These are phyloP conservation scores for Neurospora sp. DNA, from an alignment of 495 filamentous ascomycete genomes.

Conservation along the genomic window DNA sequence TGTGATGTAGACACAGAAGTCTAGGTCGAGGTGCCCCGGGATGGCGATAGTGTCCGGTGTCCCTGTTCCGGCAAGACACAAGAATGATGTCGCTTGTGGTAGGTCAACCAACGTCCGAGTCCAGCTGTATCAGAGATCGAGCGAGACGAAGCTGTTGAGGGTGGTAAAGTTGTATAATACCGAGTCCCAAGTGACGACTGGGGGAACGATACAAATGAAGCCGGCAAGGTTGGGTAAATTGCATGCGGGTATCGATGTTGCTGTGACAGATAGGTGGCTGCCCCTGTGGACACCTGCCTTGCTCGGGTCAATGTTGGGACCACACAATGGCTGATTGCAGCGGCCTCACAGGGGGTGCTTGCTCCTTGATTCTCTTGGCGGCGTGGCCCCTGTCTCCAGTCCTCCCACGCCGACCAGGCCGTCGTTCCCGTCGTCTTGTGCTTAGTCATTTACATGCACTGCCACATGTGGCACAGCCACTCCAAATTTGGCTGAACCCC, in stretches of 20 bases:
- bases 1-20: not conserved
- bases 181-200: not conserved
- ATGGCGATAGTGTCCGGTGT: not conserved
- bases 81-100: not conserved
- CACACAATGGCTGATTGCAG: not conserved
- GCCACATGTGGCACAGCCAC: not conserved
- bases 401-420: not conserved
- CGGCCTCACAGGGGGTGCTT: not conserved
- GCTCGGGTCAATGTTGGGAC: not conserved
- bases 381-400: not conserved
- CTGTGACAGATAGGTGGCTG: not conserved
- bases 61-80: not conserved
- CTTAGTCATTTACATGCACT: not conserved
- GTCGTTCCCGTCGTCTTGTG: not conserved
- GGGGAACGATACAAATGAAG: not conserved
- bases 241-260: not conserved
- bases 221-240: not conserved
- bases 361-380: not conserved
- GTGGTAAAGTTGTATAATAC: not conserved
- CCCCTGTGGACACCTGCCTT: not conserved
- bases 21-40: not conserved
- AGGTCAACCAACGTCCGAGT: not conserved
- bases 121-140: not conserved
- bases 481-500: not conserved
- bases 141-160: not conserved